Percentiles rank a stretch among this genome's conserved stretches.
Evolutionary conservation across 208 protist genomes (phyloP).

Genomic region (Strigomonas culicis): DNA sequence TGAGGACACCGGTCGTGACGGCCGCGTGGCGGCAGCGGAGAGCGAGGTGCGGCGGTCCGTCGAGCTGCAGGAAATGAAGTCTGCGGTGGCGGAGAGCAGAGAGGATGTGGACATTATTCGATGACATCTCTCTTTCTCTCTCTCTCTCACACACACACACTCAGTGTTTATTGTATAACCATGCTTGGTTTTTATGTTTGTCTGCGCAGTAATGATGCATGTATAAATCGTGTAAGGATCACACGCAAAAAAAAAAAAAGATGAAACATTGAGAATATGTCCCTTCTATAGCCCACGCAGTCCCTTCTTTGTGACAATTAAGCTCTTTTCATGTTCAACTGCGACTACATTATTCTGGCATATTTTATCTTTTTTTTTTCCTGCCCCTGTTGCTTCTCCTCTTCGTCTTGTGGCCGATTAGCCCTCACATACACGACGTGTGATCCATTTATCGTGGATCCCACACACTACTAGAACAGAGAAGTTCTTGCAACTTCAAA

Average conservation of each 20-base stretch:
- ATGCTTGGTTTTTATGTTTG: too few relatives aligned
- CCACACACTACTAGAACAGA: not conserved
- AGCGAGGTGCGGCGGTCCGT: conserved; percentile 21
- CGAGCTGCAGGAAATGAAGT: conserved; percentile 13
- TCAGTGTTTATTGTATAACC: not conserved
- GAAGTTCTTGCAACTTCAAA: not conserved
- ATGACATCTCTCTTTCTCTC: not conserved
- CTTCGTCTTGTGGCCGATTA: not conserved
- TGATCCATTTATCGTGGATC: too few relatives aligned
- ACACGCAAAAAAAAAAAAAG: not conserved
- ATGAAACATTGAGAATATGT: not conserved
- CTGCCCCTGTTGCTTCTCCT: not conserved
- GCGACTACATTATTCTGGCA: not conserved
- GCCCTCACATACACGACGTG: not conserved
- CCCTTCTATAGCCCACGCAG: not conserved
- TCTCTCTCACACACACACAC: not conserved
- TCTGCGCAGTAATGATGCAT: too few relatives aligned
- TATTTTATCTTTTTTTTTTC: conserved; percentile 5
- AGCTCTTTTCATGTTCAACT: not conserved
- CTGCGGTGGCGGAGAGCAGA: not conserved
- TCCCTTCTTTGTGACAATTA: not conserved
- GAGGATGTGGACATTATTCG: not conserved
- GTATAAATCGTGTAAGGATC: too few relatives aligned
- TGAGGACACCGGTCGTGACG: not conserved
- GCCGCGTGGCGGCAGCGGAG: conserved; percentile 1